phyloP scores from a whole-genome alignment of 768 basidiomycete genomes.

The Tubosaeta sp. region DNA sequence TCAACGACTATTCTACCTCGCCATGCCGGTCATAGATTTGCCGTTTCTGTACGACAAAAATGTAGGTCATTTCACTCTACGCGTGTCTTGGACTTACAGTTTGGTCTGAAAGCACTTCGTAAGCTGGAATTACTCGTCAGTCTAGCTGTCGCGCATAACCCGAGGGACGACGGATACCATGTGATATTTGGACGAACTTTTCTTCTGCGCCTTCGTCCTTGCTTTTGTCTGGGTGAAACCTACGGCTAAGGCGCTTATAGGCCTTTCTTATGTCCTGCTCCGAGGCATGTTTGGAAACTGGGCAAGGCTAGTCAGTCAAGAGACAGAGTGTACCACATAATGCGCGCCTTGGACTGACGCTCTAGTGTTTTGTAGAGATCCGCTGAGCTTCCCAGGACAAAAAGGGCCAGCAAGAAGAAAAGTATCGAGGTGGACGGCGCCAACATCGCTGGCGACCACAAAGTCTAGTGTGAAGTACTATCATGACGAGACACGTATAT shows the following conservation, averaged over 20 bases:
- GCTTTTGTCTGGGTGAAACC: slow-evolving; percentile 95
- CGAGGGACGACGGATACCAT: slow-evolving; percentile 50
- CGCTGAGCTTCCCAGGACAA: slow-evolving; percentile 40
- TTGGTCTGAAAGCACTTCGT: slow-evolving; percentile 88
- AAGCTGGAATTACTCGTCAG: slow-evolving; percentile 49
- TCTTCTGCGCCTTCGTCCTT: slow-evolving; percentile 76
- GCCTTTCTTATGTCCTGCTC: slow-evolving; percentile 89
- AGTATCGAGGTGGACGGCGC: slow-evolving; percentile 23
- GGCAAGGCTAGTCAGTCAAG: slow-evolving; percentile 18
- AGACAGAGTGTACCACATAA: slow-evolving; percentile 11
- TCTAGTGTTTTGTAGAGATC: slow-evolving; percentile 84
- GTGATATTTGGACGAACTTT: slow-evolving; percentile 87
- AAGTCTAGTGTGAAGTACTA: background rate
- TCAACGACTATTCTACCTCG: slow-evolving; percentile 46
- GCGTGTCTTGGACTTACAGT: slow-evolving; percentile 45
- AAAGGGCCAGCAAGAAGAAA: slow-evolving; percentile 31
- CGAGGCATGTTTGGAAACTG: slow-evolving; percentile 71
- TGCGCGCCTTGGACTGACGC: slow-evolving; percentile 51
- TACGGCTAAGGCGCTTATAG: slow-evolving; percentile 84
- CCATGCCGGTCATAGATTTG: slow-evolving; percentile 93
- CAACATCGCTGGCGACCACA: slow-evolving; percentile 17
- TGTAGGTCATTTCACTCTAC: background rate
- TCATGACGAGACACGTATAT: slow-evolving; percentile 28
- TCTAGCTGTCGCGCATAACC: background rate
- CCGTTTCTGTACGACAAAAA: slow-evolving; percentile 59